phyloP scores from a whole-genome alignment of 1,139 yeast genomes.

The Tardiomyces depauwii region DNA sequence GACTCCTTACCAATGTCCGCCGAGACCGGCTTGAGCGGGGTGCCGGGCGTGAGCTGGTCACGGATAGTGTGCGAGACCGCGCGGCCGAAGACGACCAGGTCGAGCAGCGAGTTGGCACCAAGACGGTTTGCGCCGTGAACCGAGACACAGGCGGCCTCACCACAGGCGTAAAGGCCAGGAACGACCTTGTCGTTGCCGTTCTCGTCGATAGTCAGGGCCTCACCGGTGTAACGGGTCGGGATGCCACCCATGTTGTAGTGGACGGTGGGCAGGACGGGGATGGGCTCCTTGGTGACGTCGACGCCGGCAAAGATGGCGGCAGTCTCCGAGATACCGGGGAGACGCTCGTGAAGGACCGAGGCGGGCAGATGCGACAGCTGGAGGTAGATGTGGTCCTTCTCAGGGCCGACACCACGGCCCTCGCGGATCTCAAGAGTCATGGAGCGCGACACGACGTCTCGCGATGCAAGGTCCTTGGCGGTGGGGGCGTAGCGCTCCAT shows the following conservation, averaged over 20 bases:
- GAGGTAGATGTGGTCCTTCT: conserved; percentile 88
- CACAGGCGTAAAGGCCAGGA: conserved; percentile 94
- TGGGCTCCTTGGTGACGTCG: conserved; percentile 98
- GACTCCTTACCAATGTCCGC: conserved; percentile 83
- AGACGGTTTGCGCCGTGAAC: conserved; percentile 99
- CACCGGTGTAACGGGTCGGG: conserved; percentile 97
- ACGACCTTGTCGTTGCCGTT: conserved; percentile 87
- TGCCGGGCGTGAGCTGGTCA: conserved; percentile 77
- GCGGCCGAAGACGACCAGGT: conserved; percentile 96
- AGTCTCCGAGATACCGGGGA: conserved; percentile 98
- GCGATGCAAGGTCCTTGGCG: conserved; percentile 95
- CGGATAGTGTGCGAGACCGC: conserved; percentile 91
- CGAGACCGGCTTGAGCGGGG: conserved; percentile 70
- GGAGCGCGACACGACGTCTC: conserved; percentile 98
- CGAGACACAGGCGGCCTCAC: conserved; percentile 98
- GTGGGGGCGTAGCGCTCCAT: conserved; percentile 99
- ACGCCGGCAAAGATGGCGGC: conserved; percentile 99
- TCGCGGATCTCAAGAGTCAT: conserved; percentile 97
- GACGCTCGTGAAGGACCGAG: conserved; percentile 82
- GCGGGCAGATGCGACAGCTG: conserved; percentile 95
- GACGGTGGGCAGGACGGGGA: conserved; percentile 96
- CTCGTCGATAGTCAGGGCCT: conserved; percentile 72
- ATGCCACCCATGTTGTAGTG: conserved; percentile 99
- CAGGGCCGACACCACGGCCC: conserved; percentile 98
- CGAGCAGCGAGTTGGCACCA: conserved; percentile 97